Evolutionary conservation across 2,329 filamentous ascomycete species (phyloP).

Genomic region (Paecilomyces sp.): DNA sequence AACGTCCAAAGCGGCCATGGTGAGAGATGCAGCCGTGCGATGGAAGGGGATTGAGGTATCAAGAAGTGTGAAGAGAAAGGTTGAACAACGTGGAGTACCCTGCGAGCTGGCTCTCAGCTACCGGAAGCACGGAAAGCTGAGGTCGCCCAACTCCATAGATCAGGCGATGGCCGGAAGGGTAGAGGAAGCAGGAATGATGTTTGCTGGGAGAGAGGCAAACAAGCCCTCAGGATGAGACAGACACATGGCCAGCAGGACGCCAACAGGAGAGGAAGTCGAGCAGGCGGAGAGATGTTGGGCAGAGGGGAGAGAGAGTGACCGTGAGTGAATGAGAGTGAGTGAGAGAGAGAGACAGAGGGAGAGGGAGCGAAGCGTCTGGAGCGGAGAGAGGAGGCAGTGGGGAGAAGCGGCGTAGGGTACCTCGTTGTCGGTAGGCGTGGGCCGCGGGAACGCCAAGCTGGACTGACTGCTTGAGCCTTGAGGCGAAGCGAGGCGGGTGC

Average conservation of each 20-base stretch:
- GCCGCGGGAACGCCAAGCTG: background rate
- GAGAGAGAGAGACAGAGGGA: background rate
- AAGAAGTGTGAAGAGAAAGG: slow-evolving; percentile 5
- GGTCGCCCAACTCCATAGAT: slow-evolving; percentile 25
- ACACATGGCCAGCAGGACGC: background rate
- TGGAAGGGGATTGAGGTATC: slow-evolving; percentile 9
- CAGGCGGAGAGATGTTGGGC: background rate
- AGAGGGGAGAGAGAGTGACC: background rate
- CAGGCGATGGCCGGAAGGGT: slow-evolving; percentile 7
- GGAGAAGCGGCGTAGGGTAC: background rate
- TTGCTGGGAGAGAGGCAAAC: background rate
- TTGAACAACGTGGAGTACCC: slow-evolving; percentile 2
- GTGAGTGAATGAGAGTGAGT: background rate
- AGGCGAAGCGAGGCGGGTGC: slow-evolving; percentile 1
- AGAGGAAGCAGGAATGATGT: background rate
- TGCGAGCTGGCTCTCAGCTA: slow-evolving; percentile 29
- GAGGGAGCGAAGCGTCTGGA: background rate
- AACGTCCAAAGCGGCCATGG: slow-evolving; percentile 29
- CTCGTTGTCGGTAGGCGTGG: background rate
- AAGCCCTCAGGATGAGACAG: background rate
- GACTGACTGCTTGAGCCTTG: background rate
- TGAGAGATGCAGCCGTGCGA: slow-evolving; percentile 3
- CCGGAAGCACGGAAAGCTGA: slow-evolving; percentile 24
- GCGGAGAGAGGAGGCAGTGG: background rate
- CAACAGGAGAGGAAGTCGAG: background rate